Conservation (phyloP, 2,329 filamentous ascomycete genomes). For the Helicocarpus griseus region DNA sequence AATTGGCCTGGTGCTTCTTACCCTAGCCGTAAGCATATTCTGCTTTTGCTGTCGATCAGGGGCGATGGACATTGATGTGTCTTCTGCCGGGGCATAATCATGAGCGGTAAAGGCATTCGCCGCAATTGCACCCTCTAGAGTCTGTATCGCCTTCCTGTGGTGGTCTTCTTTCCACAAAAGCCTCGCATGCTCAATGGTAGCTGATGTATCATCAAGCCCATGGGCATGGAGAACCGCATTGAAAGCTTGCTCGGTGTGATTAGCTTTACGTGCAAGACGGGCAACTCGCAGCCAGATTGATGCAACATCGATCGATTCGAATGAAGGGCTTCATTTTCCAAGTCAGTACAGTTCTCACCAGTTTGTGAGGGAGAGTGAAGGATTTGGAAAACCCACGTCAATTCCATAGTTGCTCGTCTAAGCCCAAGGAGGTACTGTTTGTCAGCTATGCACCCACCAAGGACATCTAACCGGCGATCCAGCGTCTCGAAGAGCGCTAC, state of each 20-base stretch:
- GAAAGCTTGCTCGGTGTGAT: constrained; percentile 77
- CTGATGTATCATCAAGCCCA: constrained; percentile 71
- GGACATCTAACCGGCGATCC: constrained; percentile 69
- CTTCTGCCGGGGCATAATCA: constrained; percentile 28
- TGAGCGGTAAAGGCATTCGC: constrained; percentile 60
- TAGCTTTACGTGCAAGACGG: constrained; percentile 74
- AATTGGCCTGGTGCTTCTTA: constrained; percentile 13
- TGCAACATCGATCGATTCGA: constrained; percentile 65
- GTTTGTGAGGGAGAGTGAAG: not conserved
- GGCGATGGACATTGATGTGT: constrained; percentile 25
- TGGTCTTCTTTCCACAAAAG: constrained; percentile 89
- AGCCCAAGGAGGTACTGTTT: constrained; percentile 90
- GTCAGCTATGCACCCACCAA: constrained; percentile 82
- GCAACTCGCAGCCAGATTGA: constrained; percentile 78
- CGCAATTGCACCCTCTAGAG: constrained; percentile 74
- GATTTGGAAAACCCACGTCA: constrained; percentile 37
- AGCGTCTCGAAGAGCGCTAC: constrained; percentile 44
- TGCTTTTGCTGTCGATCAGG: constrained; percentile 37
- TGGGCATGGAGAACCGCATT: constrained; percentile 87
- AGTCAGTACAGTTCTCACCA: not conserved
- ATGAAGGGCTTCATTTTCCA: constrained; percentile 38
- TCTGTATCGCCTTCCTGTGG: constrained; percentile 89
- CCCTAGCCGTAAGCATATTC: constrained; percentile 41
- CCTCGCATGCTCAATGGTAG: constrained; percentile 88
- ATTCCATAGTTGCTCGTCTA: constrained; percentile 75